These are phyloP conservation scores for Eutrema salsugineum DNA, from an alignment of 441 rosid genomes.

Conservation along the genomic window DNA sequence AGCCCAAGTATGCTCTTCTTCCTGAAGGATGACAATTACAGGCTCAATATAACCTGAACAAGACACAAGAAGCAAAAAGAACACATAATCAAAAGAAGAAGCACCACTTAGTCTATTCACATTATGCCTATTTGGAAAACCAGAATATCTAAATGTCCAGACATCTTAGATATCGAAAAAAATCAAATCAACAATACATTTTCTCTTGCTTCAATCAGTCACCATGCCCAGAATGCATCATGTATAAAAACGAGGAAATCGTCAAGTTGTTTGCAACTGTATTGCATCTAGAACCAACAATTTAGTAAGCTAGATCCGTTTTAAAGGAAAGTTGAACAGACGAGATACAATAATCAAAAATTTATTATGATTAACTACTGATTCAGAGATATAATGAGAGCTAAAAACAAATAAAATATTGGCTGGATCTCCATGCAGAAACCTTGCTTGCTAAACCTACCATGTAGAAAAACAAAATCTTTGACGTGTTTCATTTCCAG, in stretches of 20 bases:
- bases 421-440: constrained; percentile 15
- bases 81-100: constrained; percentile 8
- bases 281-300: constrained; percentile 3
- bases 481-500: constrained; percentile 89
- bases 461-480: constrained; percentile 93
- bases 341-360: background rate
- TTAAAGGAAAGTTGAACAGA: background rate
- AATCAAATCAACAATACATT: constrained; percentile 10
- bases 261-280: background rate
- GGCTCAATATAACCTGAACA: constrained; percentile 95
- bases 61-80: constrained; percentile 28
- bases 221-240: constrained; percentile 12
- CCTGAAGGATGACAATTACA: constrained; percentile 97
- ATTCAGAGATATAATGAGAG: background rate
- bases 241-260: background rate
- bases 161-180: background rate
- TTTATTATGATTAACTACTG: background rate
- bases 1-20: constrained; percentile 96
- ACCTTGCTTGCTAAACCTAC: constrained; percentile 45
- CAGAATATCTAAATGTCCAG: background rate
- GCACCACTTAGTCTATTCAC: constrained; percentile 5
- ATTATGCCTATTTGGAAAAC: constrained; percentile 1
- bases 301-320: background rate
- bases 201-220: background rate
- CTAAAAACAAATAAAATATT: background rate